These are phyloP conservation scores for Saksenaea vasiformis DNA, from an alignment of 371 early-diverging fungal species.

Conservation along the genomic window DNA sequence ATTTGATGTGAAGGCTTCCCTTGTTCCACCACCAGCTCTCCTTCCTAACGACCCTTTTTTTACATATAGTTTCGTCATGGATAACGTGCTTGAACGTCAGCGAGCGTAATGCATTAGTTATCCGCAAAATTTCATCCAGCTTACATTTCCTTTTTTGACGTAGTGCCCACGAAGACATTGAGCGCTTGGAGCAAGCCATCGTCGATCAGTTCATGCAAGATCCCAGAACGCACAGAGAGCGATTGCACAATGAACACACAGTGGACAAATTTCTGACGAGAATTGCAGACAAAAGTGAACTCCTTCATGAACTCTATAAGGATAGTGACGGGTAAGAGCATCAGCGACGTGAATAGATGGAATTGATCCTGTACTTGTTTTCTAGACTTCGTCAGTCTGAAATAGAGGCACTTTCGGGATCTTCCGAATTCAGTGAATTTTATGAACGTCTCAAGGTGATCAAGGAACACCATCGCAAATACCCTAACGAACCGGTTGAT, in stretches of 20 bases:
- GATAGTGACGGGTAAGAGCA: constrained; percentile 73
- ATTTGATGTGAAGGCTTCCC: not conserved
- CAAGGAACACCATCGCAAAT: constrained; percentile 83
- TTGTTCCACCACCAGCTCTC: not conserved
- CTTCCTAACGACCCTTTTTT: not conserved
- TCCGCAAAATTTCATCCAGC: not conserved
- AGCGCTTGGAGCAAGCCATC: constrained; percentile 87
- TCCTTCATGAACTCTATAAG: constrained; percentile 64
- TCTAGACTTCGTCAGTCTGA: constrained; percentile 73
- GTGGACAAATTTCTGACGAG: constrained; percentile 74
- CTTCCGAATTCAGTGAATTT: constrained; percentile 83
- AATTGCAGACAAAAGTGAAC: constrained; percentile 67
- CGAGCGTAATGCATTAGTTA: constrained; percentile 40
- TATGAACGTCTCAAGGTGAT: constrained; percentile 82
- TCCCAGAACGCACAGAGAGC: constrained; percentile 79
- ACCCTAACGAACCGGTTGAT: constrained; percentile 79
- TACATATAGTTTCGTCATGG: constrained; percentile 38
- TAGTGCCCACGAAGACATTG: constrained; percentile 87
- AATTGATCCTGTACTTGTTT: not conserved
- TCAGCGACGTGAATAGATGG: not conserved
- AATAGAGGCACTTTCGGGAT: constrained; percentile 73
- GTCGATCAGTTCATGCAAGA: constrained; percentile 81
- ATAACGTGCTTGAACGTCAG: constrained; percentile 73
- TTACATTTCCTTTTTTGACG: not conserved
- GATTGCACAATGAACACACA: constrained; percentile 81